Conservation (phyloP, 306 rosid genomes). For the Adenanthera pavonina region DNA sequence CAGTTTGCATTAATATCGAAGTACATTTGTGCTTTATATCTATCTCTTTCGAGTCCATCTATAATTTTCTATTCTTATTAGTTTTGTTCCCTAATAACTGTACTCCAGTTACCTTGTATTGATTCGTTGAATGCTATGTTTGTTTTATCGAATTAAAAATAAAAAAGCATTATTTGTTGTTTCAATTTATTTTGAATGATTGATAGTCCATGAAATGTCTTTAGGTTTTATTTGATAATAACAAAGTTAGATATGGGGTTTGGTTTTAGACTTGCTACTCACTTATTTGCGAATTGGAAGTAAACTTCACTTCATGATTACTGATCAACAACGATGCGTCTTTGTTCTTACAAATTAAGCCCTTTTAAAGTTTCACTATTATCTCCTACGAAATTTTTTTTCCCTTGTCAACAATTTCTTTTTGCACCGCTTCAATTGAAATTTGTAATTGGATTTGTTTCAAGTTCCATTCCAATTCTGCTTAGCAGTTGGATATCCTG, state of each 20-base stretch:
- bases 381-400: background rate
- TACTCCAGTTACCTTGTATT: background rate
- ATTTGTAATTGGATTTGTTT: background rate
- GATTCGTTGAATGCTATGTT: conserved; percentile 1
- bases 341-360: background rate
- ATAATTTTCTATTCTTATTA: background rate
- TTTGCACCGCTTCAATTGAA: background rate
- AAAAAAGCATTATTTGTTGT: background rate
- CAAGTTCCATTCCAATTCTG: background rate
- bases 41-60: background rate
- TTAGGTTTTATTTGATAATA: background rate
- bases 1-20: background rate
- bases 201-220: background rate
- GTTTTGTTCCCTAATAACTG: background rate
- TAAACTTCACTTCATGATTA: background rate
- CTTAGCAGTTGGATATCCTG: background rate
- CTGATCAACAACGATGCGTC: background rate
- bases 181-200: background rate
- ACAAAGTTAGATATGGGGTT: background rate
- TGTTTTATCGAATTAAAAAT: background rate
- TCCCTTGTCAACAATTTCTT: background rate
- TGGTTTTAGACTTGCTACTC: background rate
- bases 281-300: background rate
- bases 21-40: background rate
- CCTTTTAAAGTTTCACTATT: background rate